Percentiles rank a stretch among this genome's conserved stretches.
Evolutionary conservation across 2,329 filamentous ascomycete genomes (phyloP).

Genomic region (Aaosphaeria arxii): DNA sequence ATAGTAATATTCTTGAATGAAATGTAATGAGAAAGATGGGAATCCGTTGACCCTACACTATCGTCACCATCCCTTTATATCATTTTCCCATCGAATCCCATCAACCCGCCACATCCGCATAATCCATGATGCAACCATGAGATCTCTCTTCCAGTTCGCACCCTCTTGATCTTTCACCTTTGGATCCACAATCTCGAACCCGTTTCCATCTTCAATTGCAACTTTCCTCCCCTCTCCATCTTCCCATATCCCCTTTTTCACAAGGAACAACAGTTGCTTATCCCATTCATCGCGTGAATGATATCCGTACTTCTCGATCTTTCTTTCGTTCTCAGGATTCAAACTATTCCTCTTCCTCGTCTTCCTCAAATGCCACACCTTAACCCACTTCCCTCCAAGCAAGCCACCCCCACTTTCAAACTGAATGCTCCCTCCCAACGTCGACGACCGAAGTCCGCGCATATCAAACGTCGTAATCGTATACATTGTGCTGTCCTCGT

Average conservation of each 20-base stretch:
- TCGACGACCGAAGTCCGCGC: slow-evolving; percentile 10
- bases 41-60: too few species aligned
- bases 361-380: slow-evolving; percentile 17
- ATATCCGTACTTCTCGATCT: slow-evolving; percentile 17
- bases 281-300: slow-evolving; percentile 17
- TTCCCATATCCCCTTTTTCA: slow-evolving; percentile 16
- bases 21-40: too few species aligned
- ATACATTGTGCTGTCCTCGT: slow-evolving; percentile 20
- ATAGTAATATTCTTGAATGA: too few species aligned
- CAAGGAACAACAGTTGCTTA: slow-evolving; percentile 16
- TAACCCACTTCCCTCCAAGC: slow-evolving; percentile 14
- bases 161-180: background rate
- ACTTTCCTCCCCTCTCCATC: slow-evolving; percentile 13
- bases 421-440: slow-evolving; percentile 13
- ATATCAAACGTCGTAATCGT: slow-evolving; percentile 15
- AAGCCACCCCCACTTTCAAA: slow-evolving; percentile 13
- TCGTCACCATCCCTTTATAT: slow-evolving; percentile 8
- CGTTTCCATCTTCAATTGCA: slow-evolving; percentile 4
- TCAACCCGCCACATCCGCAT: slow-evolving; percentile 19
- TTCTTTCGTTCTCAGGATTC: slow-evolving; percentile 13
- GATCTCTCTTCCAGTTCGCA: slow-evolving; percentile 12
- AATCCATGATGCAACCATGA: slow-evolving; percentile 25
- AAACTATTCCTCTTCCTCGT: slow-evolving; percentile 10
- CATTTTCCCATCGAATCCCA: slow-evolving; percentile 14
- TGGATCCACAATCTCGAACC: slow-evolving; percentile 9